Base-by-base conservation (phyloP, 352 stramenopile species). In the Aphanomyces euteiches region DNA sequence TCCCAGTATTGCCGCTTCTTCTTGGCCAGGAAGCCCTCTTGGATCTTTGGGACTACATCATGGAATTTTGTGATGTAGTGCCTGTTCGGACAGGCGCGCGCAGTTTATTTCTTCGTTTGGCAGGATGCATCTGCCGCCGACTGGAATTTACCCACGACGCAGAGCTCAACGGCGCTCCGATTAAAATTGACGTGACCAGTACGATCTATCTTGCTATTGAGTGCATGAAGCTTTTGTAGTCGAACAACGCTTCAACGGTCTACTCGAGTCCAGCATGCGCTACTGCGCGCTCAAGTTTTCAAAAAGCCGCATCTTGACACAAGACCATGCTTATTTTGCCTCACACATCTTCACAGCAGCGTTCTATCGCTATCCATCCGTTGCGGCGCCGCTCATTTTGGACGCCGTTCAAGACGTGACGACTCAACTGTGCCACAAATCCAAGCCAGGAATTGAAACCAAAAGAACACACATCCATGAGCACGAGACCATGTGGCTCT, bases 41-140 rank as follows among this genome's bases (percentile, higher is more conserved):
- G 19, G 84, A 92, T 47, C 72, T 93, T 34, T 93, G 85, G 83
- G 80, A 84, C 57, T 93, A 91, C 65, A 72, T 92, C 37, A 82
- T 95, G 76, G 85, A 95, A 69, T 90, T 92, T 81, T 84, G 84
- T 48, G 85, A 95, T 40, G 76, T 82, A 37, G 82, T 95, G 48
- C 83, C 87, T 1, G 77, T 88, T 43, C 83, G 85, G 17, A 92
- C 91, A 50, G 83, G 79, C 58, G 89, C 80, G 41, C 83, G 83
- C 4, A 77, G 79, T 64, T 72, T 95, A 41, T 92, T 90, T 67
- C 71, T 93, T 67, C 85, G 90, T 47, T 75, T 80, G 41, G 81
- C 83, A 5, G 76, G 77, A 47, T 95, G 88, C 68, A 88, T 93
- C 50, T 85, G 77, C 38, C 87, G 85, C 41, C 87, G 87, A 34